A percentile compares a stretch with the other conserved stretches of the same genome.
phyloP scores from a whole-genome alignment of 1,284 basidiomycete genomes.

The Puccinia polysora region DNA sequence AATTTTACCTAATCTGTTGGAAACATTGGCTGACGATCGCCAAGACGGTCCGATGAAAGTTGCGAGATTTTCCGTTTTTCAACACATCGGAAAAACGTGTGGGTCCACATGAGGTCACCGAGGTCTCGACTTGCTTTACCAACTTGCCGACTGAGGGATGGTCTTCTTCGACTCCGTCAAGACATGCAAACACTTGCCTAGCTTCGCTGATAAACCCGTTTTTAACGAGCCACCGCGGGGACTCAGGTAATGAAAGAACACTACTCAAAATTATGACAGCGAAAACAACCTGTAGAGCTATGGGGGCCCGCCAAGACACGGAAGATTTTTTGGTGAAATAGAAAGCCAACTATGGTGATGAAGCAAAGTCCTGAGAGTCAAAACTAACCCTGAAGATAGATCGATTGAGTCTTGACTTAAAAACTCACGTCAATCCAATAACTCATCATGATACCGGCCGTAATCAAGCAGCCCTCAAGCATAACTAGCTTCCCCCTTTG shows the following conservation, averaged over 20 bases:
- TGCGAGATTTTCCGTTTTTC: constrained; percentile 62
- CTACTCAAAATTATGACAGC: constrained; percentile 62
- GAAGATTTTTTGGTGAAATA: constrained; percentile 52
- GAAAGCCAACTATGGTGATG: constrained; percentile 49
- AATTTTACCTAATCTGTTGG: constrained; percentile 60
- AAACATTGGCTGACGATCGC: constrained; percentile 65
- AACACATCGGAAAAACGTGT: constrained; percentile 57
- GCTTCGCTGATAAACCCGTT: constrained; percentile 63
- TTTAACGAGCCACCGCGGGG: constrained; percentile 66
- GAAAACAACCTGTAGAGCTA: constrained; percentile 64
- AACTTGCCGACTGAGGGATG: constrained; percentile 60
- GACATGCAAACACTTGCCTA: constrained; percentile 62
- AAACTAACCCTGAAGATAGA: constrained; percentile 13
- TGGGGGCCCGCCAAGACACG: constrained; percentile 66
- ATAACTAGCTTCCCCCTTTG: constrained; percentile 65
- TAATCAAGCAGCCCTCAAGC: constrained; percentile 66
- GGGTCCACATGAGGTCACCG: constrained; percentile 47
- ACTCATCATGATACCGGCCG: constrained; percentile 66
- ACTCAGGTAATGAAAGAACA: constrained; percentile 65
- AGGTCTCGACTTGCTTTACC: constrained; percentile 49
- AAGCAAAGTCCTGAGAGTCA: constrained; percentile 46
- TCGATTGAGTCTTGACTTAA: too few species aligned
- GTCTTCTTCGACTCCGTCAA: constrained; percentile 60
- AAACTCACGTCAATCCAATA: constrained; percentile 64
- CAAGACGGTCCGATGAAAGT: constrained; percentile 62